Conservation (phyloP, 306 rosid species). For the Prunus campanulata region DNA sequence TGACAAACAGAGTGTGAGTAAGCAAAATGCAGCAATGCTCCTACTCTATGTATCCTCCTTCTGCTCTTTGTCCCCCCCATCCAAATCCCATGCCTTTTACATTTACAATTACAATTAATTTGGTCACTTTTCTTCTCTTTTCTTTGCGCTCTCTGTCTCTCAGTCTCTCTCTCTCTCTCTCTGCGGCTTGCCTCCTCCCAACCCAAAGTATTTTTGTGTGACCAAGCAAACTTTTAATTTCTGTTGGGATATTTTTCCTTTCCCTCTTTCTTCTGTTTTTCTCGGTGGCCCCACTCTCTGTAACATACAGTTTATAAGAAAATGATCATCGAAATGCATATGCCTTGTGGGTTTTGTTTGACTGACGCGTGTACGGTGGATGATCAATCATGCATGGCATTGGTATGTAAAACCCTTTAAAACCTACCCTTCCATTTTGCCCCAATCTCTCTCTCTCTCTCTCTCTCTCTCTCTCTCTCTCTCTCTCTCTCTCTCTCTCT, state of each 20-base stretch:
- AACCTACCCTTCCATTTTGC: not conserved
- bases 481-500: not conserved
- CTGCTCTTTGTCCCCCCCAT: not conserved
- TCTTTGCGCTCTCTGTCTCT: not conserved
- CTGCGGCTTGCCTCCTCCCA: not conserved
- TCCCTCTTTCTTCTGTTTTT: not conserved
- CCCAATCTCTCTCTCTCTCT: not conserved
- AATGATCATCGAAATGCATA: not conserved
- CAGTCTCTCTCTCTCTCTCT: too few relatives aligned
- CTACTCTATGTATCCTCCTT: not conserved
- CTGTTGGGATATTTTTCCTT: not conserved
- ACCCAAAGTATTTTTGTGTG: not conserved
- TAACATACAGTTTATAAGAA: not conserved
- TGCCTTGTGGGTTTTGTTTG: not conserved
- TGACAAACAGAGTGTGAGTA: not conserved
- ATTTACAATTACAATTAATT: not conserved
- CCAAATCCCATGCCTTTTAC: not conserved
- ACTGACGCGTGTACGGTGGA: slow-evolving; percentile 3
- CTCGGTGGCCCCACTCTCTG: not conserved
- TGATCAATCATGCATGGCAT: not conserved
- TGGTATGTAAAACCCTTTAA: not conserved
- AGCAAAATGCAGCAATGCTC: not conserved
- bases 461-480: not conserved
- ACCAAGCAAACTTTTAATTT: not conserved
- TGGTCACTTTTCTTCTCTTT: not conserved